phyloP scores from a whole-genome alignment of 1,139 yeast species.

The Scheffersomyces segobiensis region DNA sequence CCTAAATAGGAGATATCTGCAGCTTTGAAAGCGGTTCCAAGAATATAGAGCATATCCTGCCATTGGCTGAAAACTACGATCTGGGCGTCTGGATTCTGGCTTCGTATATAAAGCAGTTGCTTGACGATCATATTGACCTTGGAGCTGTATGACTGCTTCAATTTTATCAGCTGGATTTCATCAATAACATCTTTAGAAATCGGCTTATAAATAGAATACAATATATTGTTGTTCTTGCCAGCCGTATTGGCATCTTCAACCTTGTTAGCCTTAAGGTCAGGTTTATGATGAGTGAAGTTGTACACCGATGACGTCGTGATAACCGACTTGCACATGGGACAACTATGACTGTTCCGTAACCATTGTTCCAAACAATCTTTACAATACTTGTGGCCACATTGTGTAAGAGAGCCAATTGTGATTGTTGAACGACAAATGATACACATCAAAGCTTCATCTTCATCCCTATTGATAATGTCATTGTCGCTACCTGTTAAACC shows the following conservation, averaged over 20 bases:
- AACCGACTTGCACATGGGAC: constrained; percentile 76
- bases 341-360: constrained; percentile 53
- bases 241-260: constrained; percentile 25
- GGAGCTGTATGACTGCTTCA: constrained; percentile 66
- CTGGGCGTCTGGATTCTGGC: constrained; percentile 65
- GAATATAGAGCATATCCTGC: constrained; percentile 67
- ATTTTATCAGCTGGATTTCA: constrained; percentile 44
- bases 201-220: constrained; percentile 51
- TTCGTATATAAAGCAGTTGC: constrained; percentile 63
- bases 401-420: constrained; percentile 72
- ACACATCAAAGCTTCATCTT: constrained; percentile 52
- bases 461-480: constrained; percentile 7
- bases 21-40: constrained; percentile 65
- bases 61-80: constrained; percentile 88
- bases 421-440: constrained; percentile 75
- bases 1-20: constrained; percentile 57
- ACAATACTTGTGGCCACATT: constrained; percentile 91
- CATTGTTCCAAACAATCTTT: constrained; percentile 74
- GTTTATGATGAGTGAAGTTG: constrained; percentile 53
- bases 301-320: constrained; percentile 52
- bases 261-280: constrained; percentile 48
- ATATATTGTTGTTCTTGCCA: constrained; percentile 18
- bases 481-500: constrained; percentile 36
- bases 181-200: constrained; percentile 40
- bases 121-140: constrained; percentile 82